Base-by-base conservation (phyloP, 192 early-diverging fungal species). In the Mortierella claussenii region DNA sequence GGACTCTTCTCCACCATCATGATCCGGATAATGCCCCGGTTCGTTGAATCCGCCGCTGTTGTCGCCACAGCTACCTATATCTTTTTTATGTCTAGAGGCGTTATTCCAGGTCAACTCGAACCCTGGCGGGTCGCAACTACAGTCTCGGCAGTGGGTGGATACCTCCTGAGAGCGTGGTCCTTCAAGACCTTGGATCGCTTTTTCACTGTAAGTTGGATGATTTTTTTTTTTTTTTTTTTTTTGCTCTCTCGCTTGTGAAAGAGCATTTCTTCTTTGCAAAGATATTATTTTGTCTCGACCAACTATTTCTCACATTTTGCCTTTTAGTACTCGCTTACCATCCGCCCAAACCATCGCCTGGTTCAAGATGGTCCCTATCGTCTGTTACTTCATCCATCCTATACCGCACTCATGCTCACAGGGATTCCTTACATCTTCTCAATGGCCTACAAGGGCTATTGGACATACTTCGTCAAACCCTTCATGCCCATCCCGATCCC, bases 281-380 rank as follows among this genome's bases (percentile, higher is more conserved):
- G 10, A 37, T 21, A 10, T 26, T 55, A 18, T 11, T 30, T 28
- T 52, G 18, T 37, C 15, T n/a, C 21, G n/a, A 6, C 37, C 27
- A 36, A 28, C 32, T 32, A 1, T 32, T 52, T 31, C 20, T 53
- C 6, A 36, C 30, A 26, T 43, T 32, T 12, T 28, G 17, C 40
- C 34, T 10, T 4, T 27, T 27, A 63, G 60, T 70, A 32, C 32
- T 56, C 60, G 0, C 33, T 71, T 0, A 64, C 53, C 0, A 71
- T 71, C 27, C 52, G 60, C 0, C 36, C 60, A 7, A 30, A 40
- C 37, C 69, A 71, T 34, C 60, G 55, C 10, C 54, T 71, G 15
- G 60, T 71, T 11, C 60, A 71, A 46, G 48, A 47, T 13, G 69
- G 69, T 30, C 69, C 69, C 4, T 71, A 71, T 26, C 53, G 48